A percentile compares a stretch with the other conserved stretches of the same genome.
Evolutionary conservation across 495 filamentous ascomycete species (phyloP).

Genomic region (Aspergillus heteromorphus): DNA sequence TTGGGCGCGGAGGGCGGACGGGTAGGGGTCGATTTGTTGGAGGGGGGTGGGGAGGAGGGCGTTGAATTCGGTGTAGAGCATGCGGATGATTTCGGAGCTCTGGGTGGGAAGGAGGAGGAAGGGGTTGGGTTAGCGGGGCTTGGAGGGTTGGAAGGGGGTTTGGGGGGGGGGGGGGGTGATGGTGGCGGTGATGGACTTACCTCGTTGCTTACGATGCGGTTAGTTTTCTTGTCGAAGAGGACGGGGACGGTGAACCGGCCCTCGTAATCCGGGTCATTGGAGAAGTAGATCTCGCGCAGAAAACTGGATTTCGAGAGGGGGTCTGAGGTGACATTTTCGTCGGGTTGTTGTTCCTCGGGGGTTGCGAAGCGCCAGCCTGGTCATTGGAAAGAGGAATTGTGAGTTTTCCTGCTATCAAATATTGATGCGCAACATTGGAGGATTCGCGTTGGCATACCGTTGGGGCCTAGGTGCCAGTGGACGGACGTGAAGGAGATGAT

Average conservation of each 20-base stretch:
- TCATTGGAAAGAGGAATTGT: too few relatives aligned
- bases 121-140: neutral
- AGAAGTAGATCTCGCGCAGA: conserved; percentile 57
- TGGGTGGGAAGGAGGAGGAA: too few relatives aligned
- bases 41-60: conserved; percentile 52
- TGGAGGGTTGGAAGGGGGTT: conserved; percentile 3
- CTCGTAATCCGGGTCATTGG: conserved; percentile 52
- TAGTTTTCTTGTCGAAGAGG: conserved; percentile 58
- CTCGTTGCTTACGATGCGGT: conserved; percentile 54
- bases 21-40: conserved; percentile 60
- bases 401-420: too few relatives aligned
- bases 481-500: conserved; percentile 60
- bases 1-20: conserved; percentile 46
- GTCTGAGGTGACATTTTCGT: conserved; percentile 49
- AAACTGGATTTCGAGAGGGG: conserved; percentile 48
- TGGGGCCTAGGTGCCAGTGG: conserved; percentile 61
- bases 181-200: conserved; percentile 17
- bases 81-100: conserved; percentile 58
- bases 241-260: conserved; percentile 60
- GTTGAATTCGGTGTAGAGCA: conserved; percentile 73
- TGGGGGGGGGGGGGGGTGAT: neutral
- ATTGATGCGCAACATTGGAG: too few relatives aligned
- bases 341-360: conserved; percentile 55
- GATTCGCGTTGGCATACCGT: too few relatives aligned
- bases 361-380: conserved; percentile 78